Conservation (phyloP, 2,329 filamentous ascomycete species). For the Fusarium nanum region DNA sequence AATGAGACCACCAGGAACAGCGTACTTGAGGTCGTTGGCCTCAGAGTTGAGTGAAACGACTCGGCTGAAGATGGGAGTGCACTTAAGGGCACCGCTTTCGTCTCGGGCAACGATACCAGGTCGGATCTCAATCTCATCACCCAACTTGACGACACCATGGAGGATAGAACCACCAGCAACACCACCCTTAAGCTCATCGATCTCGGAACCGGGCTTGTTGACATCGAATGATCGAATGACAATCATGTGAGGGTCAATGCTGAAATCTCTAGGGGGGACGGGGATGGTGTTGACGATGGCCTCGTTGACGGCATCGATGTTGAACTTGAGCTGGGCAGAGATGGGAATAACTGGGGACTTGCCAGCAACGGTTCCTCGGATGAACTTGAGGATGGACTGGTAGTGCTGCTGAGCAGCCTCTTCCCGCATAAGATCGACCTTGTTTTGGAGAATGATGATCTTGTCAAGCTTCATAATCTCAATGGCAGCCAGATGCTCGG, state of each 20-base stretch:
- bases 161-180: constrained; percentile 97
- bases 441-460: constrained; percentile 99
- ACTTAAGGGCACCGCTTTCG: constrained; percentile 91
- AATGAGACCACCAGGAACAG: constrained; percentile 95
- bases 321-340: constrained; percentile 98
- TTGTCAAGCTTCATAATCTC: constrained; percentile 99
- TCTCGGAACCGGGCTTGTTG: constrained; percentile 99
- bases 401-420: constrained; percentile 94
- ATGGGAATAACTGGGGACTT: constrained; percentile 97
- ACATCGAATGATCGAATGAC: constrained; percentile 99
- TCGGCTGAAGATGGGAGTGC: constrained; percentile 95
- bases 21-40: constrained; percentile 98
- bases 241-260: constrained; percentile 95
- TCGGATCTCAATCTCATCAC: constrained; percentile 97
- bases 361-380: constrained; percentile 95
- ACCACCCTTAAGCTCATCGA: constrained; percentile 97
- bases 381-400: constrained; percentile 98
- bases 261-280: constrained; percentile 90
- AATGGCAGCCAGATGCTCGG: constrained; percentile 97
- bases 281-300: constrained; percentile 95
- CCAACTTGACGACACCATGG: constrained; percentile 95
- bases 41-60: constrained; percentile 97
- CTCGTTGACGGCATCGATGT: constrained; percentile 98
- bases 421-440: constrained; percentile 98
- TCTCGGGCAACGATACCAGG: constrained; percentile 98